Conservation (phyloP, 2,329 filamentous ascomycete species). For the Setomelanomma holmii region DNA sequence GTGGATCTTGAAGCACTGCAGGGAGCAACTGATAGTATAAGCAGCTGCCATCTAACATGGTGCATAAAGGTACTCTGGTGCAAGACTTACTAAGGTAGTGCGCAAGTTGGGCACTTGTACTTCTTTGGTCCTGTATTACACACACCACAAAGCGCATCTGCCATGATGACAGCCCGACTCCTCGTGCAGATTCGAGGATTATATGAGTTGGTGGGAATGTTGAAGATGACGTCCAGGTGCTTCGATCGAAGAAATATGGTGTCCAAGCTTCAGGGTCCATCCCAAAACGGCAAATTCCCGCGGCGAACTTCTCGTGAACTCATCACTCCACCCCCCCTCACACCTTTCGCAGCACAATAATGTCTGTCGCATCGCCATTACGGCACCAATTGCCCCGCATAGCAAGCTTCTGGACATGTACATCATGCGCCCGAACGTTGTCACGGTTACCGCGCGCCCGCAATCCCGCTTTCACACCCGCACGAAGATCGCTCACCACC, state of each 20-base stretch:
- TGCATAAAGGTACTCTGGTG: no score
- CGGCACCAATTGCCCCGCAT: constrained; percentile 23
- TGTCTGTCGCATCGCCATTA: constrained; percentile 36
- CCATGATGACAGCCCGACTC: constrained; percentile 34
- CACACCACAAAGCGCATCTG: constrained; percentile 49
- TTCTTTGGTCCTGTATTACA: constrained; percentile 54
- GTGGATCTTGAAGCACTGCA: constrained; percentile 41
- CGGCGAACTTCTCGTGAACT: constrained; percentile 32
- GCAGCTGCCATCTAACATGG: no score
- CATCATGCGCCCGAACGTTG: constrained; percentile 43
- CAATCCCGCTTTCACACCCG: constrained; percentile 22
- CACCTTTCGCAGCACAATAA: constrained; percentile 17
- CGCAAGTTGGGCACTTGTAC: constrained; percentile 59
- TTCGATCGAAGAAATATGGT: constrained; percentile 2
- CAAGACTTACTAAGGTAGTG: constrained; percentile 54
- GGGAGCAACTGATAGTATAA: constrained; percentile 37
- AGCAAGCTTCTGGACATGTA: constrained; percentile 47
- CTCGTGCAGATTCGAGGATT: no score
- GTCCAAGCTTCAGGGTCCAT: constrained; percentile 15
- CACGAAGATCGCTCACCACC: constrained; percentile 43
- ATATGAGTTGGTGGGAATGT: constrained; percentile 3
- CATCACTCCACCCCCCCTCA: constrained; percentile 30
- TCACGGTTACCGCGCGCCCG: constrained; percentile 21
- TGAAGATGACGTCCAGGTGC: background rate
- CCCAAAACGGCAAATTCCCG: constrained; percentile 38